phyloP scores from a whole-genome alignment of 2,329 filamentous ascomycete species.

The Colletotrichum liriopes region DNA sequence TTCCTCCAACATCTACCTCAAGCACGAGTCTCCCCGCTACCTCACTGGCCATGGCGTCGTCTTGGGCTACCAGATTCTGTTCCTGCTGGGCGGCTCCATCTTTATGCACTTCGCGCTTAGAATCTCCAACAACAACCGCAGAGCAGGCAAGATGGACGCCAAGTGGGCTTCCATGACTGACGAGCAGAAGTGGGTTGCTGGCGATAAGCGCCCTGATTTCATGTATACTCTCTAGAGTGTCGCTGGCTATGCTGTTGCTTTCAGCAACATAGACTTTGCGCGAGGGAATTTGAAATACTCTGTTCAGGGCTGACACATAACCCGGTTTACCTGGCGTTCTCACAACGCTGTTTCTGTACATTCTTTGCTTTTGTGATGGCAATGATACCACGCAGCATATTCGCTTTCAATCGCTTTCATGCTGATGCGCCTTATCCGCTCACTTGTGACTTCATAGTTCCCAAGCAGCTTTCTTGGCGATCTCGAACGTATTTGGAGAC shows the following conservation, averaged over 20 bases:
- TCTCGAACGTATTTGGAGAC: too few species aligned
- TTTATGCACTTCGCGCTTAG: slow-evolving; percentile 72
- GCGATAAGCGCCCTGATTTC: slow-evolving; percentile 64
- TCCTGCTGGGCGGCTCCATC: slow-evolving; percentile 75
- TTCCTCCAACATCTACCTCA: slow-evolving; percentile 74
- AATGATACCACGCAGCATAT: slow-evolving; percentile 6
- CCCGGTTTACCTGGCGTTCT: neutral
- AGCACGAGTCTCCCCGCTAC: slow-evolving; percentile 50
- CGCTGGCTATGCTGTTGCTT: neutral
- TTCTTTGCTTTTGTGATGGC: neutral
- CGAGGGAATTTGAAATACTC: neutral
- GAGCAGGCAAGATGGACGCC: slow-evolving; percentile 69
- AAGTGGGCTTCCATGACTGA: slow-evolving; percentile 69
- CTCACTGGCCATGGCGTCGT: slow-evolving; percentile 73
- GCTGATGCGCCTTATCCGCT: too few species aligned
- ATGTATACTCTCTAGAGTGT: slow-evolving; percentile 51
- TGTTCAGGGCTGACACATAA: neutral
- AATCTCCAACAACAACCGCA: slow-evolving; percentile 73
- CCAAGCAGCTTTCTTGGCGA: too few species aligned
- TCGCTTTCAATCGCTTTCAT: neutral
- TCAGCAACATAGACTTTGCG: neutral
- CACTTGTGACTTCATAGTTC: neutral
- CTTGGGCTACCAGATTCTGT: slow-evolving; percentile 75
- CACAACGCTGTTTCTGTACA: neutral
- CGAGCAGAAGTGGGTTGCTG: slow-evolving; percentile 69